Evolutionary conservation across 129 eudicot genomes (phyloP), one percentile per base, ranked within the genome.

Genomic region (Ambrosia trifida): DNA sequence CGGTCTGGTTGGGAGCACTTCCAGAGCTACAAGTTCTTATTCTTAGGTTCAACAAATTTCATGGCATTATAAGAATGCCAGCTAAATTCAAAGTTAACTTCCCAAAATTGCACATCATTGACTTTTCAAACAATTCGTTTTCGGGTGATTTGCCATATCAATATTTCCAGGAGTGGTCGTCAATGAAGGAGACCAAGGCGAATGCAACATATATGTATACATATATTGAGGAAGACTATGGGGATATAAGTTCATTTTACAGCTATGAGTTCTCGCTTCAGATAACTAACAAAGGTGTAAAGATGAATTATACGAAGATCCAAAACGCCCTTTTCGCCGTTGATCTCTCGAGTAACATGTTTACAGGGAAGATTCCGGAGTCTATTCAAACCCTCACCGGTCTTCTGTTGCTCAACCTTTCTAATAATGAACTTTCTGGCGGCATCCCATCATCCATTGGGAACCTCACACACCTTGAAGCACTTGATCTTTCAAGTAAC

Each of bases 331-430:
- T 83, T 9, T 11, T 46, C 10, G 60, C 33, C 0, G 18, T 83
- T 50, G 84, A 83, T 68, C 60, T 84, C 14, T 84, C 88, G 17
- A 68, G 76, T 30, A 84, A 84, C 69, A 73, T 18, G 30, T 84
- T 84, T 56, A 2, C 0, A 0, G 87, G 87, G 2, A 16, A 31
- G 12, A 71, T 83, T 18, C 79, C 87, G 36, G 76, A 35, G 31
- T 11, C 60, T 14, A 56, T 81, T 33, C 63, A 57, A 51, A 16
- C 12, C 2, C 79, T 76, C 7, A 11, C 10, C 5, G 43, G 57
- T 12, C 62, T 81, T 44, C 66, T 62, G 43, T 52, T 44, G 30
- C 76, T 81, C 46, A 77, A 81, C 66, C 72, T 81, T 11, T 81
- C 82, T n/a, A 64, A 76, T 61, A 81, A 81, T 32, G 47, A 72